These are phyloP conservation scores for Russula olivacea DNA, from an alignment of 768 basidiomycete species.

Conservation along the genomic window DNA sequence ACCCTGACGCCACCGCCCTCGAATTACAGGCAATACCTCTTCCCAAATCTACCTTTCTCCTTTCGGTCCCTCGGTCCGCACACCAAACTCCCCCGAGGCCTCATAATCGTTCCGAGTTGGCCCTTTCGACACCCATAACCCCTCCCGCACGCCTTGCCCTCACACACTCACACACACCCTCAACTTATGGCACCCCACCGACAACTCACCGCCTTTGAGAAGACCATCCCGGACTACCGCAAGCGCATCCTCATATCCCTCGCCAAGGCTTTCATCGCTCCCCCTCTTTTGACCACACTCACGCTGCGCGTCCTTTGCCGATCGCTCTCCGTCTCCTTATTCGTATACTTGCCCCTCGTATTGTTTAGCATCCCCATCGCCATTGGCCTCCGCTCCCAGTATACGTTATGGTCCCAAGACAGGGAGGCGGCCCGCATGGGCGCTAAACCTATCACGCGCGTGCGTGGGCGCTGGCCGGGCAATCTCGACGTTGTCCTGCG, in stretches of 20 bases:
- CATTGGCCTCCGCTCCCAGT: constrained; percentile 12
- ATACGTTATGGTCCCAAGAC: constrained; percentile 14
- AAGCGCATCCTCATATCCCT: constrained; percentile 22
- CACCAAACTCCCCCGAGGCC: background rate
- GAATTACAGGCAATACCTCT: background rate
- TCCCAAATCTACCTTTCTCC: background rate
- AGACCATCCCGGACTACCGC: constrained; percentile 24
- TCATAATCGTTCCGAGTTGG: background rate
- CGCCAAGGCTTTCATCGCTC: constrained; percentile 11
- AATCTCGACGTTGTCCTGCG: constrained; percentile 31
- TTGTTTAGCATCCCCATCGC: constrained; percentile 12
- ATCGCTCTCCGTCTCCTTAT: background rate
- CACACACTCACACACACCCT: background rate
- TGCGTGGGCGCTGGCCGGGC: constrained; percentile 32
- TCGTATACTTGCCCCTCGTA: background rate
- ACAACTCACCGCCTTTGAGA: constrained; percentile 18
- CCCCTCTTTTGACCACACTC: constrained; percentile 18
- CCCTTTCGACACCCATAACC: background rate
- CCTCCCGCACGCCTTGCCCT: background rate
- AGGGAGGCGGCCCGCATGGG: constrained; percentile 23
- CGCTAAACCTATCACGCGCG: constrained; percentile 27
- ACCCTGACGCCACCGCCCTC: background rate
- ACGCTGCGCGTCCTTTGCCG: background rate
- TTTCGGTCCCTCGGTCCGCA: background rate
- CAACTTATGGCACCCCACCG: constrained; percentile 16